phyloP scores from a whole-genome alignment of 768 basidiomycete genomes.

The Amyloporia xantha region DNA sequence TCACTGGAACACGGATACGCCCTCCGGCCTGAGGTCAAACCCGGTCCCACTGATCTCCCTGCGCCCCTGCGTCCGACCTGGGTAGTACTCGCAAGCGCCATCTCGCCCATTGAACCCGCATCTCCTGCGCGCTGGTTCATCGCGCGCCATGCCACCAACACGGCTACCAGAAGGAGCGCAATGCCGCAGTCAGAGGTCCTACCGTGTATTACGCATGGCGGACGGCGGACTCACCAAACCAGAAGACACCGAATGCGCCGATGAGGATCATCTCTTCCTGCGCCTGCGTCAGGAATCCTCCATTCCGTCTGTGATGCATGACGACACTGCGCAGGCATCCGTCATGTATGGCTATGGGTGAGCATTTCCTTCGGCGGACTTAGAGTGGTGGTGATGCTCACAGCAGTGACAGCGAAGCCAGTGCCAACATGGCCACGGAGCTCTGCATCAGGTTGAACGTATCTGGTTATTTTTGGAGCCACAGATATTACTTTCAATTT shows the following conservation, averaged over 20 bases:
- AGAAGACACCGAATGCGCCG: slow-evolving; percentile 64
- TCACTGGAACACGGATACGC: slow-evolving; percentile 47
- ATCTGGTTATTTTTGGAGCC: too few relatives aligned
- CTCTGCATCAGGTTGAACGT: slow-evolving; percentile 45
- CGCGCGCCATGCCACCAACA: slow-evolving; percentile 37
- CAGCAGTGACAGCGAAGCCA: slow-evolving; percentile 61
- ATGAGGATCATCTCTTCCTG: slow-evolving; percentile 75
- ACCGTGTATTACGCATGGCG: too few relatives aligned
- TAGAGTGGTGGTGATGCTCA: slow-evolving; percentile 29
- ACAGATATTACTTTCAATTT: too few relatives aligned
- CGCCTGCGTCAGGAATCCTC: slow-evolving; percentile 54
- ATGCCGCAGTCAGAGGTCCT: not conserved
- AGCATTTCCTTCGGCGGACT: not conserved
- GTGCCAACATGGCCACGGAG: slow-evolving; percentile 62
- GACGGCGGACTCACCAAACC: slow-evolving; percentile 52
- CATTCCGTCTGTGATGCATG: slow-evolving; percentile 58
- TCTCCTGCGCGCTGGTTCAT: slow-evolving; percentile 12
- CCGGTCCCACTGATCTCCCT: slow-evolving; percentile 7
- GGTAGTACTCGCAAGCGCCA: slow-evolving; percentile 14
- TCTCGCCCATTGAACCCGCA: slow-evolving; percentile 6
- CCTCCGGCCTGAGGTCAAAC: slow-evolving; percentile 16
- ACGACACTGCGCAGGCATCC: slow-evolving; percentile 40
- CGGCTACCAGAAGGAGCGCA: slow-evolving; percentile 22
- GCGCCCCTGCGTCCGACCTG: slow-evolving; percentile 13
- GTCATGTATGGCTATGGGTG: not conserved